Evolutionary conservation across 1,284 basidiomycete species (phyloP), one percentile per base, ranked within the genome.

Genomic region (Puccinia polysora): DNA sequence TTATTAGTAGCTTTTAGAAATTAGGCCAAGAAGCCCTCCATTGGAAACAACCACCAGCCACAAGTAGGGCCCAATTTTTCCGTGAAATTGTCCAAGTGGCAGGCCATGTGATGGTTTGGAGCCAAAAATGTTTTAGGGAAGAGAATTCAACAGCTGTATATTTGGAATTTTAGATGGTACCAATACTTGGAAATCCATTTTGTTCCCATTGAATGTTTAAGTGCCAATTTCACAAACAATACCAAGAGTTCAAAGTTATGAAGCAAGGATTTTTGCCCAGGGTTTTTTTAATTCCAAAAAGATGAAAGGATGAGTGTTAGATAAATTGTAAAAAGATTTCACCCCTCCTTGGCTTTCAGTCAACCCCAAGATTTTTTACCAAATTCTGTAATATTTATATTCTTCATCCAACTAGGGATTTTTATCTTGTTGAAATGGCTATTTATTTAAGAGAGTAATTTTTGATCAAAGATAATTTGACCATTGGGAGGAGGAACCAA

Each of bases 321-420:
- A 23, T 62, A 47, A 14, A 70, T 52, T n/a, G 45, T 62, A 6
- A 49, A 45, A 0, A 73, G 18, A 12, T 47, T 59, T 25, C 67
- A 45, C 68, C 75, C 74, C 38, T 75, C 72, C 20, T 75, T 65
- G 0, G 75, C 74, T 50, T 68, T 74, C 7, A 75, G 64, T 20
- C 65, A 58, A 6, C 75, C 75, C 32, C 58, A 53, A 2, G 30
- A 30, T 14, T 34, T 38, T 7, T 58, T 59, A 1, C 67, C 75
- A 12, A 76, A 55, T 1, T 18, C n/a, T 4, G 34, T 64, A 1
- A 68, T 53, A n/a, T n/a, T 55, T 0, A 55, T 50, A 2, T 20
- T 15, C 8, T 63, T 70, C 20, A 76, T 23, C 38, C 50, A 55
- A 23, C 32, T 67, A 12, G 52, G 65, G 20, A 56, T 45, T n/a